phyloP scores from a whole-genome alignment of 179 eudicot genomes.

The Silene coronaria region DNA sequence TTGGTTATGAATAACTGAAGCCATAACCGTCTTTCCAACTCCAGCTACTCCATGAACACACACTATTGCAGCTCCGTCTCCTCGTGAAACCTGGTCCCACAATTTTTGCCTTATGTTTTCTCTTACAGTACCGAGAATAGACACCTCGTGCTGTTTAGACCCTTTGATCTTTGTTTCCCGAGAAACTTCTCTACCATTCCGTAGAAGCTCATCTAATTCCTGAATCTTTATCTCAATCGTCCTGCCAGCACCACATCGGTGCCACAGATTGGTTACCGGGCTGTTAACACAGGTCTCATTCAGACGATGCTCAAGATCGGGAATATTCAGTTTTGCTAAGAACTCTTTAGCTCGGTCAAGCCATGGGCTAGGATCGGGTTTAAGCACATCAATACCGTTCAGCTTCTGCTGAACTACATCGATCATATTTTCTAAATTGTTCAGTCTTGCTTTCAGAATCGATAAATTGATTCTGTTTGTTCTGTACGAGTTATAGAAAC shows the following conservation, averaged over 20 bases:
- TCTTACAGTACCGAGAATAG: slow-evolving; percentile 21
- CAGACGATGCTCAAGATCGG: slow-evolving; percentile 16
- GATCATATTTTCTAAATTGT: slow-evolving; percentile 19
- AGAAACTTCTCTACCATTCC: slow-evolving; percentile 16
- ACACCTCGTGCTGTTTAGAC: slow-evolving; percentile 23
- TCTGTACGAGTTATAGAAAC: slow-evolving; percentile 26
- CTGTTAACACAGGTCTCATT: slow-evolving; percentile 15
- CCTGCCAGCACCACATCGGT: slow-evolving; percentile 19
- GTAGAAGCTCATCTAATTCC: slow-evolving; percentile 27
- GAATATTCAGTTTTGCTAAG: slow-evolving; percentile 8
- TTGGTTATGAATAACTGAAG: slow-evolving; percentile 35
- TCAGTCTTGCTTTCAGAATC: slow-evolving; percentile 25
- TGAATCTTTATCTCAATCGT: slow-evolving; percentile 26
- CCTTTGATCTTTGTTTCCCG: slow-evolving; percentile 24
- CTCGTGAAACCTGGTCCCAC: slow-evolving; percentile 29
- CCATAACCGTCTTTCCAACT: slow-evolving; percentile 48
- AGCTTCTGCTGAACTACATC: slow-evolving; percentile 25
- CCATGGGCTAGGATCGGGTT: slow-evolving; percentile 30
- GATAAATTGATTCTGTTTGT: slow-evolving; percentile 27
- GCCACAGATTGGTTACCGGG: slow-evolving; percentile 14
- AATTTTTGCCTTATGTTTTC: slow-evolving; percentile 16
- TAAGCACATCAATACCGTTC: slow-evolving; percentile 26
- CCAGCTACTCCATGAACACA: slow-evolving; percentile 49
- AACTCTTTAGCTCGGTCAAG: slow-evolving; percentile 17
- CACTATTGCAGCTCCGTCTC: slow-evolving; percentile 16